Base-by-base conservation (phyloP, 1,284 basidiomycete species). In the Fomitopsis pinicola region DNA sequence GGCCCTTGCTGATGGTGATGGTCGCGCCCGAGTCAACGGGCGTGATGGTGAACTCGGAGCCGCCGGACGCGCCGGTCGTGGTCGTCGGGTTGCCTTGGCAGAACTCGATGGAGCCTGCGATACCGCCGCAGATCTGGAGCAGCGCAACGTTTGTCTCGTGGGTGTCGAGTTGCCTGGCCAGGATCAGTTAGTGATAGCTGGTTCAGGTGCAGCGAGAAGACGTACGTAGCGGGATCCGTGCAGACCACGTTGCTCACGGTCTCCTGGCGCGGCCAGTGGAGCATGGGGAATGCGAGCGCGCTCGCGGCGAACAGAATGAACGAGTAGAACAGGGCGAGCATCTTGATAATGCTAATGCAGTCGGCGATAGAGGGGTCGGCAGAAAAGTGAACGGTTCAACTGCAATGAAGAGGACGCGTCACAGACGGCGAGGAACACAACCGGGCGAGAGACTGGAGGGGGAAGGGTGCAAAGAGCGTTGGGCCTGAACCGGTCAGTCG, bases 1-100 rank as follows among this genome's bases (percentile, higher is more conserved):
- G 73, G n/a, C 73, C 73, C 68, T 74, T 74, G 46, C 67, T 69
- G 62, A 74, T 71, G 64, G 72, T 72, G 64, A 74, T 72, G 28
- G 64, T 66, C 50, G 69, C 73, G 42, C 72, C 71, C 46, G 40
- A n/a, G 14, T 66, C 60, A 52, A 67, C 70, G 33, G 73, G 73
- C 10, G 28, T 72, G 55, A 74, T 70, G 44, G 68, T 65, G 67
- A 74, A 73, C 46, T 64, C 60, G 44, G 67, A 70, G 61, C 69
- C 67, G 54, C 69, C 71, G 26, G 64, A 69, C 54, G 62, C 58
- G 54, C 73, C 73, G 42, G 64, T 66, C 22, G 72, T 74, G 8
- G 65, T 67, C 55, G 68, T 72, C 54, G 73, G 73, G 42, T 62
- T 57, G 59, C 73, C 73, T 60, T 72, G 64, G 68, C 73, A 74